A percentile compares a stretch with the other conserved stretches of the same genome.
Conservation (phyloP, 768 basidiomycete genomes). For the Neoboletus subvelutipes region DNA sequence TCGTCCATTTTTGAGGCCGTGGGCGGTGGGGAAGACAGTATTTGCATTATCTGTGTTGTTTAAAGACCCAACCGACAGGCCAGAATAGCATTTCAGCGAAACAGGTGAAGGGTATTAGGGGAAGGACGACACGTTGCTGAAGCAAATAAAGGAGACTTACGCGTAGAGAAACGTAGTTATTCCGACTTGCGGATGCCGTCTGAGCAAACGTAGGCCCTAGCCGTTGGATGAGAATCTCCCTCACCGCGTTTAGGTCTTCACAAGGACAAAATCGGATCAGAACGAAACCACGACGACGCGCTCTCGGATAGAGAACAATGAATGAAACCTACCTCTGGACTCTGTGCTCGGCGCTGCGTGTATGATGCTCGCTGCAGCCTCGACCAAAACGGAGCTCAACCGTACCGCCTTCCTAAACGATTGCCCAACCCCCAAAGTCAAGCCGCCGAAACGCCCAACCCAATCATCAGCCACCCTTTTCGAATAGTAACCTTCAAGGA, state of each 20-base stretch:
- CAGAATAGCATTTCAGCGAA: not conserved
- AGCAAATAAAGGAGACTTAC: conserved; percentile 30
- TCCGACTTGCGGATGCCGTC: conserved; percentile 49
- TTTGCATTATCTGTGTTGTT: conserved; percentile 45
- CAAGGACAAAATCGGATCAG: not conserved
- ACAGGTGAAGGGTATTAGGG: not conserved
- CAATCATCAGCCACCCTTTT: conserved; percentile 3
- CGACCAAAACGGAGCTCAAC: conserved; percentile 53
- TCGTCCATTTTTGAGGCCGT: conserved; percentile 56
- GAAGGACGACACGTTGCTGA: not conserved
- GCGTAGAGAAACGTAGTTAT: conserved; percentile 53
- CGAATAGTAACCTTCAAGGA: not conserved
- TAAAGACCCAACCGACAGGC: not conserved
- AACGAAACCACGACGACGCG: not conserved
- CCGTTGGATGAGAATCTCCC: conserved; percentile 53
- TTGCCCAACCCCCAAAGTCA: not conserved
- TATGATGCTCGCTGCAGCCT: conserved; percentile 70
- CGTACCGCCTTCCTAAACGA: conserved; percentile 30
- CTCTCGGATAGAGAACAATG: not conserved
- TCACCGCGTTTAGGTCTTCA: conserved; percentile 56
- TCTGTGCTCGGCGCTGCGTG: conserved; percentile 56
- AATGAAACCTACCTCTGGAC: conserved; percentile 50
- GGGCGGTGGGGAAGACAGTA: conserved; percentile 52
- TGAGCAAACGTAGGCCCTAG: conserved; percentile 58
- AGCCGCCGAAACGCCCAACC: conserved; percentile 1